Percentiles rank a stretch among this genome's conserved stretches.
phyloP scores from a whole-genome alignment of 352 stramenopile species.

The Pythium folliculosum region DNA sequence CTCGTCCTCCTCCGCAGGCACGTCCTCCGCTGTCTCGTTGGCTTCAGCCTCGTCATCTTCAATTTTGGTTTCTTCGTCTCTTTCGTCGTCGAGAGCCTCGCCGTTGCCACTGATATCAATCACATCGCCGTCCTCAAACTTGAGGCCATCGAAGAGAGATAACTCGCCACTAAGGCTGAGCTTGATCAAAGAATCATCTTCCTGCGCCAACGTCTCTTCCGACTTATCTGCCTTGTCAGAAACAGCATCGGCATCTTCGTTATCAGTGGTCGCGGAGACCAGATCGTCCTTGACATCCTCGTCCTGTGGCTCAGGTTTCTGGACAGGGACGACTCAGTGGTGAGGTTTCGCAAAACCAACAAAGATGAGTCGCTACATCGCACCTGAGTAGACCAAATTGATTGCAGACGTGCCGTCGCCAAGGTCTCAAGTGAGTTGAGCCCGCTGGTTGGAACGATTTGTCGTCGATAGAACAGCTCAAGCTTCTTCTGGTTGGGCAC shows the following conservation, averaged over 20 bases:
- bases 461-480: slow-evolving; percentile 65
- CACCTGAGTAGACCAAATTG: slow-evolving; percentile 23
- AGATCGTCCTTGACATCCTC: slow-evolving; percentile 22
- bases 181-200: slow-evolving; percentile 68
- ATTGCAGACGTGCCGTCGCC: slow-evolving; percentile 19
- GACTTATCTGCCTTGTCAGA: slow-evolving; percentile 22
- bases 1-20: slow-evolving; percentile 7
- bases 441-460: slow-evolving; percentile 21
- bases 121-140: slow-evolving; percentile 84
- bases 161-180: slow-evolving; percentile 80
- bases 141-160: slow-evolving; percentile 84
- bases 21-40: slow-evolving; percentile 12
- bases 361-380: background rate
- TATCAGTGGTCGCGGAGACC: slow-evolving; percentile 18
- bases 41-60: slow-evolving; percentile 28
- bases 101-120: slow-evolving; percentile 68
- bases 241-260: slow-evolving; percentile 21
- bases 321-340: background rate
- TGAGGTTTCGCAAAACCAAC: background rate
- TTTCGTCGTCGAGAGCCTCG: slow-evolving; percentile 29
- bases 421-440: slow-evolving; percentile 29
- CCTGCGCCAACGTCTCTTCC: slow-evolving; percentile 27
- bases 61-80: background rate
- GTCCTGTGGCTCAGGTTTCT: slow-evolving; percentile 18
- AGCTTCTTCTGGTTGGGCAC: slow-evolving; percentile 59